Evolutionary conservation across 257 asterid genomes (phyloP).

Genomic region (Solanum virginianum): DNA sequence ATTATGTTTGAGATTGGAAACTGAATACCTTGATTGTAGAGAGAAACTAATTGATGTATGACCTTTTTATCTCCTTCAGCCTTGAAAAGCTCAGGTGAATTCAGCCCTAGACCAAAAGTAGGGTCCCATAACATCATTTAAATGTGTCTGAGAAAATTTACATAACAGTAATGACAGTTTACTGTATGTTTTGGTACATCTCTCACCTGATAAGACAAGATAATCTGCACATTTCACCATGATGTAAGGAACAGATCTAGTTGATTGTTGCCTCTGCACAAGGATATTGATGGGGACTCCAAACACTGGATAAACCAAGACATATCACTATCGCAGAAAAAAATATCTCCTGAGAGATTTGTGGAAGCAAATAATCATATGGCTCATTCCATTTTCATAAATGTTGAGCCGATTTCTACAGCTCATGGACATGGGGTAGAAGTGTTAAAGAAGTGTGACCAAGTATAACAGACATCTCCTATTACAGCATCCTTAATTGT

Average conservation of each 20-base stretch:
- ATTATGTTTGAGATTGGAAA: not conserved
- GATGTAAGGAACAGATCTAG: conserved; percentile 54
- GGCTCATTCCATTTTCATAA: not conserved
- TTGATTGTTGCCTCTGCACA: conserved; percentile 71
- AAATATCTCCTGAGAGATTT: not conserved
- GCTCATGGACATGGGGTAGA: not conserved
- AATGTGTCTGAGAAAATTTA: not conserved
- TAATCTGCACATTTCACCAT: conserved; percentile 71
- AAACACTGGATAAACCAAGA: conserved; percentile 39
- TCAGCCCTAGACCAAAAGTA: conserved; percentile 43
- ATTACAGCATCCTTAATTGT: not conserved
- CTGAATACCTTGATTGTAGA: conserved; percentile 67
- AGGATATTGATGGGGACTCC: conserved; percentile 71
- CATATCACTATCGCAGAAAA: not conserved
- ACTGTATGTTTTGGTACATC: not conserved
- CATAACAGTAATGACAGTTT: not conserved
- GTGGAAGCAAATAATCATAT: not conserved
- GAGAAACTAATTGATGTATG: conserved; percentile 54
- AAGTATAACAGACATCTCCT: not conserved
- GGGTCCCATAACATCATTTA: not conserved
- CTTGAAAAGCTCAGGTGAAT: conserved; percentile 58
- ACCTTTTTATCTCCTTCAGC: conserved; percentile 74
- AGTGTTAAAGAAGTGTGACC: not conserved
- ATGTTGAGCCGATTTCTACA: not conserved
- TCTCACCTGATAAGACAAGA: conserved; percentile 77